Base-by-base conservation (phyloP, 2,329 filamentous ascomycete genomes). In the Aschersonia sp. region DNA sequence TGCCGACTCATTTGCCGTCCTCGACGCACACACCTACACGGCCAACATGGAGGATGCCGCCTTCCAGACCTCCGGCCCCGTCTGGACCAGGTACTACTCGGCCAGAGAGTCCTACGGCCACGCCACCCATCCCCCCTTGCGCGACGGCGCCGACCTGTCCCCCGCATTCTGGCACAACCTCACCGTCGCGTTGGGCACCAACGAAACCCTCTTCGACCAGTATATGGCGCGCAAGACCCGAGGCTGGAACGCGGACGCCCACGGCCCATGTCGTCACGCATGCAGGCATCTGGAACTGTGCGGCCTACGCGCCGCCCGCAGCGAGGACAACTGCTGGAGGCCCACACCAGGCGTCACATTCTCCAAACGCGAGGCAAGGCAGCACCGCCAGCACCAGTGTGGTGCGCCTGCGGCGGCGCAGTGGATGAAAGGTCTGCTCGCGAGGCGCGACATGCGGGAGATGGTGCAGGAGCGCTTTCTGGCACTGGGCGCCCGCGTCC, bases 151-250 rank as follows among this genome's bases (percentile, higher is more conserved):
- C 4, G 59, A 79, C 52, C 65, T 80, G 30, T 73, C 70, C 1
- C 70, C 75, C 0, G 68, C 68, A 1, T 78, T 78, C 59, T 79
- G 76, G 75, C 75, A 78, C 56, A 71, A 75, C 54, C 62, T 78
- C 30, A 78, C 75, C 0, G 61, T 60, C 0, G 58, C 61, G 1
- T 67, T 79, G 43, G 68, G 73, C 50, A 52, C 47, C 5, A 58
- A 75, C 47, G 53, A 65, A 1, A 49, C 56, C 0, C 58, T 65
- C 1, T 78, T 78, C 53, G 60, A 68, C 10, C 60, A 58, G 3
- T 79, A 69, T 56, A 65, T 67, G 48, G 56, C 60, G 0, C 63
- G 74, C 46, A 72, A 72, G 49, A 67, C 62, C 4, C 65, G 75
- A 4, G 72, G 71, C 4, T 71, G 65, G 59, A 59, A 59, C 2